Percentiles rank a stretch among this genome's conserved stretches.
phyloP scores from a whole-genome alignment of 2,329 filamentous ascomycete genomes.

The Exophiala bonariae region DNA sequence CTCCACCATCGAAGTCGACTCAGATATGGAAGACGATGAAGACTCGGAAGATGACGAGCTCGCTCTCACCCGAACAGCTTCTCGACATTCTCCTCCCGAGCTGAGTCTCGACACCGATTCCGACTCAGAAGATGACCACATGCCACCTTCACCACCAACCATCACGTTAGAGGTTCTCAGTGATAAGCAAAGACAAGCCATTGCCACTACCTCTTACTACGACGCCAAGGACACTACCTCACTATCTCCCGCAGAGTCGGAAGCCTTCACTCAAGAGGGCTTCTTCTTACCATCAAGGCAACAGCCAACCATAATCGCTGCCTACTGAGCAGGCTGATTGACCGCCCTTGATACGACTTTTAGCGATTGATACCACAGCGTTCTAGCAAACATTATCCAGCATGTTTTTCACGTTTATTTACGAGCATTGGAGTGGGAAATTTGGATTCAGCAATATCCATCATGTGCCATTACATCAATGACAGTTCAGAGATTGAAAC shows the following conservation, averaged over 20 bases:
- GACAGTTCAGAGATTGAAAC: background rate
- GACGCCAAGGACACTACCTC: conserved; percentile 27
- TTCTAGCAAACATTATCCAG: conserved; percentile 10
- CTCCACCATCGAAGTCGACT: conserved; percentile 56
- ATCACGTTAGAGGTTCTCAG: conserved; percentile 60
- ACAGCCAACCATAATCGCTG: conserved; percentile 48
- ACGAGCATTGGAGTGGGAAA: conserved; percentile 22
- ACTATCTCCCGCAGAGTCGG: conserved; percentile 26
- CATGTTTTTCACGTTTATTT: conserved; percentile 16
- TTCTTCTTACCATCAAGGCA: conserved; percentile 49
- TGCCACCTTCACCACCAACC: conserved; percentile 70
- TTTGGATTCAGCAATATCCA: background rate
- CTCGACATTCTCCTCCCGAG: conserved; percentile 68
- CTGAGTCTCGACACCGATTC: conserved; percentile 67
- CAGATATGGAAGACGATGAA: conserved; percentile 52
- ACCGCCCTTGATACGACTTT: conserved; percentile 24
- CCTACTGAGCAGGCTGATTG: conserved; percentile 41
- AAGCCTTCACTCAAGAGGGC: conserved; percentile 47
- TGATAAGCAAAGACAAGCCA: conserved; percentile 53
- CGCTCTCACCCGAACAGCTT: conserved; percentile 67
- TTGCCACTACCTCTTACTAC: conserved; percentile 43
- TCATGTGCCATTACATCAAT: background rate
- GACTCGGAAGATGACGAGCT: conserved; percentile 65
- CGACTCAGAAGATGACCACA: conserved; percentile 68
- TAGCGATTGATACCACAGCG: conserved; percentile 24